Evolutionary conservation across 768 basidiomycete genomes (phyloP), one percentile per base, ranked within the genome.

Genomic region (Lentinula boryana): DNA sequence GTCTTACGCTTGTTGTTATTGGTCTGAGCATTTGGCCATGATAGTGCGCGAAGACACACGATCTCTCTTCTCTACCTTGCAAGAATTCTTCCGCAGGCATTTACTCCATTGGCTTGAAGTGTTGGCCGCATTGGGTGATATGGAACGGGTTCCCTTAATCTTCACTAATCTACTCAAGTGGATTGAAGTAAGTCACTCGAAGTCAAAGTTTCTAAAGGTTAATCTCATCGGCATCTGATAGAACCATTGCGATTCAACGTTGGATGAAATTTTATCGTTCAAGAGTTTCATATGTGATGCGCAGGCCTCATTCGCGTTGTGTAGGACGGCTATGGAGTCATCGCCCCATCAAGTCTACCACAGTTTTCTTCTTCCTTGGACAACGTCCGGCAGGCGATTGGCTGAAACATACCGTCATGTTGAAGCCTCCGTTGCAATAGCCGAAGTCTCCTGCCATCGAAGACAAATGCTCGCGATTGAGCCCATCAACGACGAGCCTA

Each of bases 41-140:
- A 36, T 58, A 5, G 18, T 15, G 18, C 16, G 36, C 5, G 31
- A 27, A 15, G 48, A 36, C 5, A 21, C 7, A 10, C 27, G 33
- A 18, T 9, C n/a, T 32, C 57, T 58, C 16, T 18, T 49, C 9
- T 16, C 4, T 1, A 9, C 10, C 4, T 32, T 58, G 46, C 44
- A 35, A 15, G 46, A 48, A 9, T 58, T 58, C 27, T 46, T 58
- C 18, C 43, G 21, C 3, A 7, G 6, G 2, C 31, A 58, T 23
- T 16, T 46, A 5, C 57, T 58, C 9, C 35, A 52, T 52, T 60
- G 58, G 58, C 48, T 60, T 18, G 58, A 60, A 41, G 44, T 49
- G 10, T 32, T 58, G 27, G n/a, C 33, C 6, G 43, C 18, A 16
- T 5, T 40, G 4, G 40, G 23, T 23, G 55, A 56, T 10, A 10